Base-by-base conservation (phyloP, 2,329 filamentous ascomycete genomes). In the Trichoderma afroharzianum region DNA sequence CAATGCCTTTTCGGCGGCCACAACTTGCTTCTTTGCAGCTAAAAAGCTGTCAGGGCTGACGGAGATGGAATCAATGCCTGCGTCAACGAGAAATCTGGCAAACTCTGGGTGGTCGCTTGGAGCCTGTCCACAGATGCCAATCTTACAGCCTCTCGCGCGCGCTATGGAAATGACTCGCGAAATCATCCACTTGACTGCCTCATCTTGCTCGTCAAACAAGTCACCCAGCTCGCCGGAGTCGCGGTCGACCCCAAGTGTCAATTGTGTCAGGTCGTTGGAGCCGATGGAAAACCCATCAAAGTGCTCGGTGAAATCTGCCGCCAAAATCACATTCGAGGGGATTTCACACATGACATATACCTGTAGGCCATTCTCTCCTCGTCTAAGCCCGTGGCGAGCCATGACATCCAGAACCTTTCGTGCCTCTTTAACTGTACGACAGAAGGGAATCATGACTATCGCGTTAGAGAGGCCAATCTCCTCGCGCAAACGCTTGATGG, bases 341-440 rank as follows among this genome's bases (percentile, higher is more conserved):
- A 83, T 83, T 74, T 82, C 81, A 71, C 81, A 82, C 81, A 83
- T 83, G 57, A 82, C 79, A 67, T 82, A 82, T 53, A 83, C 79
- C 70, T 81, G 68, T 6, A 82, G 75, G 6, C 80, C 80, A 2
- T 78, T 75, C 57, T 80, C 77, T 15, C 81, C 80, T 12, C 81
- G 78, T 67, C 63, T 70, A n/a, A 83, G 79, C 1, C 81, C 81
- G 62, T 82, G 79, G 15, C 80, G 76, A 3, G 76, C 79, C 81
- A 82, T 80, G n/a, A 80, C 76, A 3, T 75, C 67, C 4, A 81
- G 73, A 1, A 81, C 81, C 62, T 76, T 78, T 47, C 77, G 75
- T n/a, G 80, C 80, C 73, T 82, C 81, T 30, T 66, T 68, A 18
- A 79, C 74, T 7, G 80, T 82, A 6, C 81, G 78, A 66, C 81